Evolutionary conservation across 176 grass and related monocot genomes (phyloP).

Genomic region (Cenchrus purpureus): DNA sequence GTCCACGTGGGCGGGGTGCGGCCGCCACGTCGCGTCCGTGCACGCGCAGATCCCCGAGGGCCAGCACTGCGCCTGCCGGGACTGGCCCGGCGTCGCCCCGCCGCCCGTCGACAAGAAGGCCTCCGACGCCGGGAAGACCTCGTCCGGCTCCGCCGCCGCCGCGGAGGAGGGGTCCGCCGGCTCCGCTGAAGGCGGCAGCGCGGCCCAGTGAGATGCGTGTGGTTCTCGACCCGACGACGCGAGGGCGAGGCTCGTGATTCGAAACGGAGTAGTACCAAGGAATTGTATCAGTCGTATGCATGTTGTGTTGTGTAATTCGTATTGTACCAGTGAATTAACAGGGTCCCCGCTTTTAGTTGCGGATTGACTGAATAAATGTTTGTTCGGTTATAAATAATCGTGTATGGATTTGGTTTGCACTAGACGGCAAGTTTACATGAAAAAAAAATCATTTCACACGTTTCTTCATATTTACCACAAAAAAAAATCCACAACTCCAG

Average conservation of each 20-base stretch:
- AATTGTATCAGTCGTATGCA: background rate
- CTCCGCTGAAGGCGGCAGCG: background rate
- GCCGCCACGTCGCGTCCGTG: constrained; percentile 76
- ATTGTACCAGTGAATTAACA: background rate
- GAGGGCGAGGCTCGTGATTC: background rate
- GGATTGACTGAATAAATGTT: background rate
- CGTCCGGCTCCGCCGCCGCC: background rate
- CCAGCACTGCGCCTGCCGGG: constrained; percentile 80
- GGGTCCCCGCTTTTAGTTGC: too few relatives aligned
- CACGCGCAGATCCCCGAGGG: constrained; percentile 70
- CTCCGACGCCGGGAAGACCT: background rate
- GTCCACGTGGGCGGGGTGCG: constrained; percentile 76
- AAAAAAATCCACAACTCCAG: too few relatives aligned
- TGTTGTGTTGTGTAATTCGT: background rate
- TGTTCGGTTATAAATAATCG: too few relatives aligned
- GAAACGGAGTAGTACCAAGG: background rate
- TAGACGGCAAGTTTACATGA: too few relatives aligned
- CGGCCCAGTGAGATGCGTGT: background rate
- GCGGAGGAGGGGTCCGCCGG: background rate
- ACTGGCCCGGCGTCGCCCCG: constrained; percentile 67
- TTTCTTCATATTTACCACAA: too few relatives aligned
- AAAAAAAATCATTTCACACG: too few relatives aligned
- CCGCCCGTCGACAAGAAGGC: background rate
- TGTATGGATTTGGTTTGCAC: too few relatives aligned
- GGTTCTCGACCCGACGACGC: background rate